A percentile compares a stretch with the other conserved stretches of the same genome.
Conservation (phyloP, 2,329 filamentous ascomycete species). For the Plectosphaerella cucumerina region DNA sequence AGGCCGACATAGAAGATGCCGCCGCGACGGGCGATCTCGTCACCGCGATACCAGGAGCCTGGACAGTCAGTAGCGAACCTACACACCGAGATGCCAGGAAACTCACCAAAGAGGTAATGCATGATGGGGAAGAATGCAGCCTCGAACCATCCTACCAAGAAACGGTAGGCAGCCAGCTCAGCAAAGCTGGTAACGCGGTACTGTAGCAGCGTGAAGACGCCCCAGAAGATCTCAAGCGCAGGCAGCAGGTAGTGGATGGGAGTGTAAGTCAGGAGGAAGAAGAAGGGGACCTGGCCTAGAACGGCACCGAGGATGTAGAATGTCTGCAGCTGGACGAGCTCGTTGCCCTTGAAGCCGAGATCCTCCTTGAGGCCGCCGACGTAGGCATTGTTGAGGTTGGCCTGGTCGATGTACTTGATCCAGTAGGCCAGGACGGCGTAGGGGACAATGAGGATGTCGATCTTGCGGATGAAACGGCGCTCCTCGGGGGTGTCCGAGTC, state of each 20-base stretch:
- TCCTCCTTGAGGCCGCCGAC: constrained; percentile 51
- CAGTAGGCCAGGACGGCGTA: constrained; percentile 53
- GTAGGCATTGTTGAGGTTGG: constrained; percentile 53
- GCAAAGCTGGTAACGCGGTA: constrained; percentile 43
- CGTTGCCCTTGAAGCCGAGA: constrained; percentile 44
- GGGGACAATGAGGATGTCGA: constrained; percentile 51
- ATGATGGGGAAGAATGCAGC: constrained; percentile 35
- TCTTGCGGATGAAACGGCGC: constrained; percentile 46
- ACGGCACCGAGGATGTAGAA: constrained; percentile 47
- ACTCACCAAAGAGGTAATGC: constrained; percentile 29
- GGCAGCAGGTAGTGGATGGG: constrained; percentile 48
- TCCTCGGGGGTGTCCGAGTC: constrained; percentile 45
- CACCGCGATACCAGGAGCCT: constrained; percentile 24
- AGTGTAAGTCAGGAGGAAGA: constrained; percentile 41
- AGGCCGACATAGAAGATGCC: constrained; percentile 40
- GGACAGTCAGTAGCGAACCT: no score
- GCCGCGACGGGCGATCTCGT: constrained; percentile 22
- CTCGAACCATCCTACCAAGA: constrained; percentile 51
- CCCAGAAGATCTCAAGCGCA: constrained; percentile 48
- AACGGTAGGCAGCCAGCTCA: constrained; percentile 49
- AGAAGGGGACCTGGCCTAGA: constrained; percentile 45
- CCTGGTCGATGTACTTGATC: constrained; percentile 52
- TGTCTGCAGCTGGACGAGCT: constrained; percentile 51
- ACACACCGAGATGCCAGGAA: background rate
- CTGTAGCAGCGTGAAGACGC: constrained; percentile 52